Percentiles rank a stretch among this genome's conserved stretches.
These are phyloP conservation scores for Helminthosporium solani DNA, from an alignment of 2,329 filamentous ascomycete genomes.

Conservation along the genomic window DNA sequence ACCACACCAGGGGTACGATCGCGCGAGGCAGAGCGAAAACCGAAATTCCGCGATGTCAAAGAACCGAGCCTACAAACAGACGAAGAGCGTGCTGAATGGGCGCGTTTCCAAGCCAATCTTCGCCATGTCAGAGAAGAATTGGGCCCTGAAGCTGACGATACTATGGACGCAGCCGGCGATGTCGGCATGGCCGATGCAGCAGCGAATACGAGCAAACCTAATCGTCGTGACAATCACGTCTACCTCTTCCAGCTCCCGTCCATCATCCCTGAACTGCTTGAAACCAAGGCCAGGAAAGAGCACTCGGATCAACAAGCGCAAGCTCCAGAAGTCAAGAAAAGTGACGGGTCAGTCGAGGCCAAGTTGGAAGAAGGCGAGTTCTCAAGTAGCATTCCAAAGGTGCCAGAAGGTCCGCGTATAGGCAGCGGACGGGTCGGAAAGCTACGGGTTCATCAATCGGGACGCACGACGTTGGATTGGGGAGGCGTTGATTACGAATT, in stretches of 20 bases:
- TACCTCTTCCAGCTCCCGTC: conserved; percentile 67
- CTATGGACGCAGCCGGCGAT: conserved; percentile 46
- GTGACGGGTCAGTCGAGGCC: conserved; percentile 19
- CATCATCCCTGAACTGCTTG: conserved; percentile 57
- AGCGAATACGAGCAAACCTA: conserved; percentile 22
- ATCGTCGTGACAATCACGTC: conserved; percentile 53
- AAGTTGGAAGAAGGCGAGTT: conserved; percentile 36
- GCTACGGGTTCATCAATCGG: conserved; percentile 61
- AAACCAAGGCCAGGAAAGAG: conserved; percentile 41
- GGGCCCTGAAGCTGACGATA: conserved; percentile 30
- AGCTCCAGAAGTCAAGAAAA: conserved; percentile 18
- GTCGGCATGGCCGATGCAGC: conserved; percentile 35
- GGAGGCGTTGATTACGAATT: conserved; percentile 61
- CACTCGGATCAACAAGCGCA: conserved; percentile 11
- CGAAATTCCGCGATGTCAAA: conserved; percentile 20
- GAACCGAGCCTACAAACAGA: conserved; percentile 53
- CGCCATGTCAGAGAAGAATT: conserved; percentile 51
- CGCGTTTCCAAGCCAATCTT: conserved; percentile 50
- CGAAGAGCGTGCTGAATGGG: conserved; percentile 54
- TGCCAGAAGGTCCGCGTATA: conserved; percentile 37
- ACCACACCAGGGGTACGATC: conserved; percentile 24
- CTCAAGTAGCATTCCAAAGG: conserved; percentile 16
- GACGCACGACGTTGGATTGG: conserved; percentile 63
- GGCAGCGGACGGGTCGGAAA: conserved; percentile 61
- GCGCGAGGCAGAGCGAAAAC: conserved; percentile 36